phyloP scores from a whole-genome alignment of 2,329 filamentous ascomycete genomes.

The Samsoniella hepiali region DNA sequence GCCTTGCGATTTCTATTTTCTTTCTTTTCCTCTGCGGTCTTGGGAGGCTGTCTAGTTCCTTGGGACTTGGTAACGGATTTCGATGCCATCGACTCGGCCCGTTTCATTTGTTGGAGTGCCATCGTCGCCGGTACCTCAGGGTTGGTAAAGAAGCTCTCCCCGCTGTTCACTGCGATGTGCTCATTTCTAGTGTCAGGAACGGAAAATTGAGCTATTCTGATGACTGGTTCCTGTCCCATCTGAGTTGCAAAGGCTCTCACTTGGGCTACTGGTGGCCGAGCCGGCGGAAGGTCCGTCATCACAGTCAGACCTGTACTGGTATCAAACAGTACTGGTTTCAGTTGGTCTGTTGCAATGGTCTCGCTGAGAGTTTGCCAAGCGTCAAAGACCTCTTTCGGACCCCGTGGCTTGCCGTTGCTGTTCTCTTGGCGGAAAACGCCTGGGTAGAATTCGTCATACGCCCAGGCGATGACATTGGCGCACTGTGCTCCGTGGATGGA shows the following conservation, averaged over 20 bases:
- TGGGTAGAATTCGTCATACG: conserved; percentile 15
- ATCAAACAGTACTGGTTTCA: conserved; percentile 5
- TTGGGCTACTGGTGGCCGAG: conserved; percentile 7
- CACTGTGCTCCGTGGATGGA: conserved; percentile 3
- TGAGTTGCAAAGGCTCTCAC: background rate
- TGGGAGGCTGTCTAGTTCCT: background rate
- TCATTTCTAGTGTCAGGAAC: background rate
- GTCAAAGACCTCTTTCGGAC: background rate
- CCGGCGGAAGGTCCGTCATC: conserved; percentile 5
- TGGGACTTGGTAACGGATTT: background rate
- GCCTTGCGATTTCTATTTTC: conserved; percentile 4
- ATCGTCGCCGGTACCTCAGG: conserved; percentile 6
- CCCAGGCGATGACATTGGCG: conserved; percentile 12
- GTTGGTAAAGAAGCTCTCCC: conserved; percentile 3
- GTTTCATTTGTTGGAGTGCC: conserved; percentile 2
- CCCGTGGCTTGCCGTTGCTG: conserved; percentile 1
- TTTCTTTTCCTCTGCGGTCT: conserved; percentile 15
- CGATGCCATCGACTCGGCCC: background rate
- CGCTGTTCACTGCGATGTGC: background rate
- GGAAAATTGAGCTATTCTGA: conserved; percentile 12
- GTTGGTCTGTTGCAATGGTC: background rate
- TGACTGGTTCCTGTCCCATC: background rate
- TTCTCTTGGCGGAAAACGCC: conserved; percentile 14
- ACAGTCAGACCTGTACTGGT: conserved; percentile 7
- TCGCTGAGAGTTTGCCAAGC: background rate